A percentile compares a stretch with the other conserved stretches of the same genome.
phyloP scores from a whole-genome alignment of 768 basidiomycete species.

The Hypholoma fasciculare region DNA sequence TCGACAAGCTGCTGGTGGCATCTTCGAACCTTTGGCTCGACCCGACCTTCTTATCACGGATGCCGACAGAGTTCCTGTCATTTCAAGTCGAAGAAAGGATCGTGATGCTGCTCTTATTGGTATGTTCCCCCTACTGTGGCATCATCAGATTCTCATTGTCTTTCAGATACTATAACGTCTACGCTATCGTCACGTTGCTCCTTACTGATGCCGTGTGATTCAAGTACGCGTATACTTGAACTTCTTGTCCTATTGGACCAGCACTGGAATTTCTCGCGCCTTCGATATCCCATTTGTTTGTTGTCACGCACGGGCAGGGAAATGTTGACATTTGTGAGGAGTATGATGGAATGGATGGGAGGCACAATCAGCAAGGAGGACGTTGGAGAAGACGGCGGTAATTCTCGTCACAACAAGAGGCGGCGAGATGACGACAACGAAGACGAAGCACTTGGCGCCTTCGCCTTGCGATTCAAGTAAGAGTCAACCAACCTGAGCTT shows the following conservation, averaged over 20 bases:
- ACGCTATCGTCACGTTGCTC: slow-evolving; percentile 82
- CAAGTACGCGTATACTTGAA: slow-evolving; percentile 93
- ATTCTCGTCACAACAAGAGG: slow-evolving; percentile 52
- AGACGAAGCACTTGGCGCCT: slow-evolving; percentile 82
- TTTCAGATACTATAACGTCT: slow-evolving; percentile 81
- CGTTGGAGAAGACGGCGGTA: slow-evolving; percentile 74
- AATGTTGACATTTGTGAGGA: slow-evolving; percentile 90
- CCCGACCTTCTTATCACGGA: slow-evolving; percentile 96
- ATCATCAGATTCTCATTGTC: slow-evolving; percentile 6
- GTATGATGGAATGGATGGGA: slow-evolving; percentile 99
- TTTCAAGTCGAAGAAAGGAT: slow-evolving; percentile 86
- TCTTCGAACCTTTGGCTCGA: slow-evolving; percentile 83
- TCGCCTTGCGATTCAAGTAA: slow-evolving; percentile 87
- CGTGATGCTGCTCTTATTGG: slow-evolving; percentile 88
- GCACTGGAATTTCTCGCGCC: slow-evolving; percentile 91
- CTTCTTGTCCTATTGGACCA: slow-evolving; percentile 95
- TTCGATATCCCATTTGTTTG: slow-evolving; percentile 90
- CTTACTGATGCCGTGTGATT: slow-evolving; percentile 88
- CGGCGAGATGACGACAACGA: slow-evolving; percentile 69
- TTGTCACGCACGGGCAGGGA: slow-evolving; percentile 88
- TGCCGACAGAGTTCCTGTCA: slow-evolving; percentile 80
- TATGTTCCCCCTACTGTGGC: slow-evolving; percentile 23
- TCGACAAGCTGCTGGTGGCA: slow-evolving; percentile 68
- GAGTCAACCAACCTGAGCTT: slow-evolving; percentile 19
- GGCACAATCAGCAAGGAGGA: slow-evolving; percentile 94